phyloP scores from a whole-genome alignment of 495 filamentous ascomycete genomes.

The Penicillium argentinense region DNA sequence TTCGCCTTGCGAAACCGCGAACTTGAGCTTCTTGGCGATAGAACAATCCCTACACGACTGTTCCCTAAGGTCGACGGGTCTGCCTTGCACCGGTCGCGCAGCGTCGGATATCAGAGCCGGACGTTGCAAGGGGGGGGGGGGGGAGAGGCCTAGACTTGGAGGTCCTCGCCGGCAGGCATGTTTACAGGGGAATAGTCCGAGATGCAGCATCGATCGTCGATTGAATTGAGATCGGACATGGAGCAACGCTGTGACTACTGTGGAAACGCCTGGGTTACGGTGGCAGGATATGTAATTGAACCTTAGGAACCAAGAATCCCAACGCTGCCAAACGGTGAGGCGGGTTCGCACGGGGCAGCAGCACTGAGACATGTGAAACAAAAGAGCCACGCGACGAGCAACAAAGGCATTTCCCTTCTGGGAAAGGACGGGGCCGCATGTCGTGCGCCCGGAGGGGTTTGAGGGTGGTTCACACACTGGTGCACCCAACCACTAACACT shows the following conservation, averaged over 20 bases:
- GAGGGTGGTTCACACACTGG: not conserved
- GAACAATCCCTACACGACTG: no score
- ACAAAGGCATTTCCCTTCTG: constrained; percentile 8
- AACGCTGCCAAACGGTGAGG: not conserved
- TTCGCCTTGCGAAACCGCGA: constrained; percentile 8
- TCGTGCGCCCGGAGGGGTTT: not conserved
- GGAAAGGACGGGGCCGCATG: constrained; percentile 2
- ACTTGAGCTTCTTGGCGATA: constrained; percentile 7
- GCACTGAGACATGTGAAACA: constrained; percentile 22
- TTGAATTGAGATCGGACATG: no score
- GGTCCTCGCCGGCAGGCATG: no score
- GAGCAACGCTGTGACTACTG: no score
- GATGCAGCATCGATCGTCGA: no score
- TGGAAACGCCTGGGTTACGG: no score
- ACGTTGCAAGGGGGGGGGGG: no score
- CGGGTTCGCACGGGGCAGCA: not conserved
- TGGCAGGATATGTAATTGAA: no score
- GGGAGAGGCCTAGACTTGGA: no score
- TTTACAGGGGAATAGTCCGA: no score
- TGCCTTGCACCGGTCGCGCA: not conserved
- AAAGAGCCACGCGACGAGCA: constrained; percentile 8
- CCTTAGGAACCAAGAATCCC: no score
- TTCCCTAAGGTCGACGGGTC: not conserved
- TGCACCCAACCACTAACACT: no score
- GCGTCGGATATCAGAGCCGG: not conserved